phyloP scores from a whole-genome alignment of 2,329 filamentous ascomycete species.

The Tolypocladium tropicale region DNA sequence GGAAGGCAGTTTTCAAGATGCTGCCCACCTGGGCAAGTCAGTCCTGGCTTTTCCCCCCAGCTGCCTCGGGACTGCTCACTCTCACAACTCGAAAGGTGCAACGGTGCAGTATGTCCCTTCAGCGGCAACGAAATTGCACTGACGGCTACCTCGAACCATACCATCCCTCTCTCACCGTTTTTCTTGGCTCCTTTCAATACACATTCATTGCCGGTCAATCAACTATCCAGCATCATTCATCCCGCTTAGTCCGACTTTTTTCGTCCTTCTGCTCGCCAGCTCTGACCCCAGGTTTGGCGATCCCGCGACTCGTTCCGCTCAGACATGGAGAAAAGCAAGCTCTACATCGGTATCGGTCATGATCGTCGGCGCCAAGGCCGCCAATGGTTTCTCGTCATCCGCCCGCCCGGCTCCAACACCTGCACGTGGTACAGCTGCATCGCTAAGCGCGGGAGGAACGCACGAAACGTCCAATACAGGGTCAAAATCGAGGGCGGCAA shows the following conservation, averaged over 20 bases:
- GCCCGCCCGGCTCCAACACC: not conserved
- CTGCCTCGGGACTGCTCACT: too few species aligned
- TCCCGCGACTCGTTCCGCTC: not conserved
- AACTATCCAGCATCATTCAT: not conserved
- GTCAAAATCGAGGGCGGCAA: not conserved
- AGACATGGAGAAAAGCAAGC: not conserved
- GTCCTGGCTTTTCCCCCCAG: too few species aligned
- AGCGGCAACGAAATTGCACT: too few species aligned
- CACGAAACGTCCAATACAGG: not conserved
- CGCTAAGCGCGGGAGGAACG: not conserved
- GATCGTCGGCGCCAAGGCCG: too few species aligned
- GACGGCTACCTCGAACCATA: too few species aligned
- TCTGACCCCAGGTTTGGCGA: not conserved
- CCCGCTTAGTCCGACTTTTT: too few species aligned
- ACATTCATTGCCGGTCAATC: not conserved
- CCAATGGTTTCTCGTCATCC: not conserved
- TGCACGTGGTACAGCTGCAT: not conserved
- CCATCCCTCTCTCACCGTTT: too few species aligned
- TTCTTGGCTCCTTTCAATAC: too few species aligned
- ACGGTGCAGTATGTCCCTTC: too few species aligned
- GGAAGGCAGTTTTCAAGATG: too few species aligned
- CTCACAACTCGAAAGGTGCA: too few species aligned
- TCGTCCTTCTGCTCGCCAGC: not conserved
- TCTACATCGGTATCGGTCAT: not conserved
- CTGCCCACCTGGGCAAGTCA: too few species aligned